phyloP scores from a whole-genome alignment of 305 asterid species.

The Nicotiana rustica region DNA sequence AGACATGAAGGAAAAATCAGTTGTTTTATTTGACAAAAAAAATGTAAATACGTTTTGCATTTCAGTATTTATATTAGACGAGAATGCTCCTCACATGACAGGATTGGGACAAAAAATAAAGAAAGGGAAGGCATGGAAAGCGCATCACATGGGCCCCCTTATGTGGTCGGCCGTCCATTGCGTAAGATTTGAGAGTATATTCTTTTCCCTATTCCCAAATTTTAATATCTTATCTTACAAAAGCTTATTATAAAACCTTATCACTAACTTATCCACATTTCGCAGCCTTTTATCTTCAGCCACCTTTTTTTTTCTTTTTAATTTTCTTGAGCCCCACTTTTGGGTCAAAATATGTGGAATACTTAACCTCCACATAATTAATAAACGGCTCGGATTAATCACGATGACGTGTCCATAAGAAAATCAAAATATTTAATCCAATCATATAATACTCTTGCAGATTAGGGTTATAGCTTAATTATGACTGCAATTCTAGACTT shows the following conservation, averaged over 20 bases:
- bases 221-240: slow-evolving; percentile 15
- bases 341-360: slow-evolving; percentile 14
- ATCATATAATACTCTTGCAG: not conserved
- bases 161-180: slow-evolving; percentile 32
- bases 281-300: slow-evolving; percentile 33
- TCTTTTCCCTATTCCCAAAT: not conserved
- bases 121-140: slow-evolving; percentile 3
- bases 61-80: not conserved
- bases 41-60: not conserved
- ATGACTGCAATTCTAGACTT: not conserved
- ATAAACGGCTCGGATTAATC: not conserved
- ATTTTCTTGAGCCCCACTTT: not conserved
- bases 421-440: not conserved
- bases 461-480: slow-evolving; percentile 24
- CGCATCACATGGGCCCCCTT: slow-evolving; percentile 23
- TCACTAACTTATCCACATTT: slow-evolving; percentile 33
- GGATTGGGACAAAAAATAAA: not conserved
- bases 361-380: slow-evolving; percentile 23
- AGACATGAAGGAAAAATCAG: not conserved
- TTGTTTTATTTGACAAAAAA: not conserved
- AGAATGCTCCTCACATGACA: slow-evolving; percentile 9
- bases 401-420: not conserved
- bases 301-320: not conserved
- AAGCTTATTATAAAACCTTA: slow-evolving; percentile 16
- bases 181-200: not conserved